Evolutionary conservation across 345 rosid species (phyloP), one percentile per base, ranked within the genome.

Genomic region (Alliaria petiolata): DNA sequence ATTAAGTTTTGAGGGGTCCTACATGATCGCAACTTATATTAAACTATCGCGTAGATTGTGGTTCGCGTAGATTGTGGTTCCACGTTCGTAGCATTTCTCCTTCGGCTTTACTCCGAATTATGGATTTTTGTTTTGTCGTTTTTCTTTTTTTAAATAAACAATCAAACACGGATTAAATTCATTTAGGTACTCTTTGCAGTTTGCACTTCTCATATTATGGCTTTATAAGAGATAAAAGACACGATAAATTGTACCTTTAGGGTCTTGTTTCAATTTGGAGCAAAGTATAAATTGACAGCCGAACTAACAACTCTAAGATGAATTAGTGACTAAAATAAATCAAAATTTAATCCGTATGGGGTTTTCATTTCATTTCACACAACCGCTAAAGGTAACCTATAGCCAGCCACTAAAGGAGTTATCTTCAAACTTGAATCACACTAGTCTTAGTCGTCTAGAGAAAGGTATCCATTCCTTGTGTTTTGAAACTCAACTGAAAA

Each of bases 11-110:
- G 19, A 46, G 16, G 28, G 60, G 50, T 19, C 69, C 69, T 30
- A 22, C 69, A 61, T 19, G 39, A 39, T 14, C 34, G 25, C 44
- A 51, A 13, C 68, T 70, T 52, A 15, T 14, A 44, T 12, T 42
- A 25, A 42, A 31, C 12, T 50, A 50, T 6, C 16, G 8, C 59
- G 15, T 52, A 15, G 15, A 10, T n/a, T 12, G 64, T 7, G 74
- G 57, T 15, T 46, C 7, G 8, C 59, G 15, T 52, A 15, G 15
- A 10, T n/a, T 12, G 64, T 7, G 74, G 57, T 15, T 46, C 7
- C 61, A 61, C 69, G 75, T 53, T 71, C 36, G 26, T 40, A 13
- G 35, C 72, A 68, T 17, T n/a, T 13, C 28, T 55, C 19, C 6
- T 15, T 31, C 26, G 11, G 5, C 42, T n/a, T n/a, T n/a, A n/a